phyloP scores from a whole-genome alignment of 169 alveolate species.

The Cryptosporidium bovis region DNA sequence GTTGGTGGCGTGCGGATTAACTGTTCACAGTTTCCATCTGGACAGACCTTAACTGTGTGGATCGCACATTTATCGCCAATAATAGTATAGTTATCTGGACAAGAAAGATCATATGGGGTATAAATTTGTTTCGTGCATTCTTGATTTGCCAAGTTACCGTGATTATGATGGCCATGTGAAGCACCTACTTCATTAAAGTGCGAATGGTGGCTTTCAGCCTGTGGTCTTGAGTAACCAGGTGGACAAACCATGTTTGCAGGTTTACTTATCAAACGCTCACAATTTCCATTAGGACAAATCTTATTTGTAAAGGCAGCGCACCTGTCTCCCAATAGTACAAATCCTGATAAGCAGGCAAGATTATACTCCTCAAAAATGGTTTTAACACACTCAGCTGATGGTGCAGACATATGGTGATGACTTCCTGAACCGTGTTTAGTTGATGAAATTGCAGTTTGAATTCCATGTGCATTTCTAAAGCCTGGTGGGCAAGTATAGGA shows the following conservation, averaged over 20 bases:
- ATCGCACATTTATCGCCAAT: constrained; percentile 73
- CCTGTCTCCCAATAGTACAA: constrained; percentile 63
- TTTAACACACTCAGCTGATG: constrained; percentile 70
- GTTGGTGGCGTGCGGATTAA: constrained; percentile 70
- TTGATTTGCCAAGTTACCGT: neutral
- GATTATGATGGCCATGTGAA: constrained; percentile 10
- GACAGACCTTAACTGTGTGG: constrained; percentile 66
- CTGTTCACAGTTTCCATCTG: constrained; percentile 73
- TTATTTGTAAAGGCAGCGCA: constrained; percentile 66
- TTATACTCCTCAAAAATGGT: constrained; percentile 65
- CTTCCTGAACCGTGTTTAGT: constrained; percentile 30
- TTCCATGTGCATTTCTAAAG: constrained; percentile 61
- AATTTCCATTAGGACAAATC: constrained; percentile 72
- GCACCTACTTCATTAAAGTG: constrained; percentile 12
- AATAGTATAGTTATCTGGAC: constrained; percentile 59
- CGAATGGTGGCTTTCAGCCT: neutral
- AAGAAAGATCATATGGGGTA: constrained; percentile 73
- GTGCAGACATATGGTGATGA: constrained; percentile 43
- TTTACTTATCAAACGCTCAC: constrained; percentile 54
- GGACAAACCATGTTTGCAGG: constrained; percentile 74
- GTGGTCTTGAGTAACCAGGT: constrained; percentile 73
- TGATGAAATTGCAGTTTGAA: constrained; percentile 70
- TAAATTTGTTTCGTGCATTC: constrained; percentile 69
- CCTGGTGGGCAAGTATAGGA: constrained; percentile 65
- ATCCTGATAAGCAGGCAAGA: constrained; percentile 66